Base-by-base conservation (phyloP, 306 rosid genomes). In the Rosa multiflora region DNA sequence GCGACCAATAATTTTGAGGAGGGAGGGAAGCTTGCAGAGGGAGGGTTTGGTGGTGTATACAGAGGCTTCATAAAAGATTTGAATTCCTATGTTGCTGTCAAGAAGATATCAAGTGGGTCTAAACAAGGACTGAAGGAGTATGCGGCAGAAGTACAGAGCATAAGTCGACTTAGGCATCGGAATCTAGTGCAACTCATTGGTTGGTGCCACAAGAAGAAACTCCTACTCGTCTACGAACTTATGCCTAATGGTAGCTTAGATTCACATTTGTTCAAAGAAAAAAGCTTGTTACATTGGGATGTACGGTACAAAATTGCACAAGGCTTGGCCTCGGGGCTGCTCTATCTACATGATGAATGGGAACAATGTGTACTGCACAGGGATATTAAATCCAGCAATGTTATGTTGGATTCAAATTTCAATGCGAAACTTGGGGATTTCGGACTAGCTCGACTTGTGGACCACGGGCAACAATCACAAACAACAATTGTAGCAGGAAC, bases 121-220 rank as follows among this genome's bases (percentile, higher is more conserved):
- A 72, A 5, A 17, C 76, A 72, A 48, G 76, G 76, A 10, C 1
- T 18, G 18, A 72, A 72, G 76, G 76, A 72, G 46, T 72, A 51
- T 14, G 63, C 47, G 4, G n/a, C 76, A 5, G 76, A 73, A 51
- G 20, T 72, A 0, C 18, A 0, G 0, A 37, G 9, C 35, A 73
- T 71, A 0, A 71, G 75, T 71, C 75, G 37, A 23, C 75, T 71
- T 47, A 71, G 59, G 43, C 59, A 47, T 14, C 75, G 75, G 4
- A 66, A 37, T 37, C n/a, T 46, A 0, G 58, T 70, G 20, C 40
- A 70, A 46, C 74, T 70, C 21, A 13, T 46, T 7, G 74, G 74
- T 13, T 46, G 74, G 74, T 70, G 74, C 74, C 74, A 70, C 13
- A 39, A 70, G 6, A 26, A 17, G 32, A 58, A 21, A 58, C 64